Evolutionary conservation across 139 green algal genomes (phyloP), one percentile per base, ranked within the genome.

Genomic region (Micractinium conductrix): DNA sequence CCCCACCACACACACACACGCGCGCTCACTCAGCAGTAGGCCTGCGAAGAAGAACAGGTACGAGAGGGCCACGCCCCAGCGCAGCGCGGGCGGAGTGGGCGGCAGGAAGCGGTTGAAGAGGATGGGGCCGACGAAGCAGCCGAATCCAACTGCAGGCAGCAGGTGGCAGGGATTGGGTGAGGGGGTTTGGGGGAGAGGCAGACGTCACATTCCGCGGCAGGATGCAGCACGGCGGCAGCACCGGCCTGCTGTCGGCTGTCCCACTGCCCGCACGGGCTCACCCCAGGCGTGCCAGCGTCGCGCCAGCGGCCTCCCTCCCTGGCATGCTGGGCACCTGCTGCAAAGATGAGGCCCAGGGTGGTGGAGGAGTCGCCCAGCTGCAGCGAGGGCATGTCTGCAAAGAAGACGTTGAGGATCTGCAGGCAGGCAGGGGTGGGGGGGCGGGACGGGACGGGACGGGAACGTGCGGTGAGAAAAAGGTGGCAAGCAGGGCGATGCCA

Each of bases 291-390:
- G 14, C 33, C n/a, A 35, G 67, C n/a, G 33, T 10, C 30, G 8
- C 14, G n/a, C 30, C 30, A 19, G 53, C 75, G 0, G 8, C 5
- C 73, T 28, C 6, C 53, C 33, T 22, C n/a, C 28, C 14, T 14
- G 33, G 48, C 7, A 2, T 9, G 37, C n/a, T n/a, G n/a, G n/a
- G 24, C 38, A 50, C 53, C 78, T 43, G 65, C 44, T 16, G 83
- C 84, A 89, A 93, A 93, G 24, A 93, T 79, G 70, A 90, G 55
- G 43, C 90, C 90, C 60, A 93, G 45, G 0, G 89, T 93, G 24
- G 67, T 58, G 22, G 70, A 42, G 28, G 74, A 33, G 67, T 89
- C 84, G 26, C 78, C 69, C 50, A 79, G 44, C 78, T 92, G 89
- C 89, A 92, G 90, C 42, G 14, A 24, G 1, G 58, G 70, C 75